Evolutionary conservation across 768 basidiomycete species (phyloP), one percentile per base, ranked within the genome.

Genomic region (Atractiella rhizophila): DNA sequence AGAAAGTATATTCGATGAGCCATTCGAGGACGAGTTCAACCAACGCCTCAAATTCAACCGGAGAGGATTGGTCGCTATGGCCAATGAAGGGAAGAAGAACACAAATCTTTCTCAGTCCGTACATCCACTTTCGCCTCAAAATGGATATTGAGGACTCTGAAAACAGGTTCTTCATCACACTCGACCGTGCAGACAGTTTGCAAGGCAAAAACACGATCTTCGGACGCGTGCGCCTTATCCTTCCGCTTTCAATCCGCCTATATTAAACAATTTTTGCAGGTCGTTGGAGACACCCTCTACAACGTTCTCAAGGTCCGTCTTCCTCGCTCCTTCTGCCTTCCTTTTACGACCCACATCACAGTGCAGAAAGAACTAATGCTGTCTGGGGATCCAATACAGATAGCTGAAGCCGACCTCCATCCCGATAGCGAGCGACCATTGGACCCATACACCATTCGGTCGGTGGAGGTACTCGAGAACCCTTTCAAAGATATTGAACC

Each of bases 401-500:
- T n/a, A n/a, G n/a, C n/a, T n/a, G n/a, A n/a, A n/a, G n/a, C n/a
- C n/a, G n/a, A n/a, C n/a, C 68, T 79, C 63, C 78, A 83, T 59
- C 63, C 82, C 28, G 76, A 68, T 50, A 65, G 65, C 31, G 77
- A 74, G 50, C 66, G 73, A 32, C 85, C 83, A 6, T 54, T 82
- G 43, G 86, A 85, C 49, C 83, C 91, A 2, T 85, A 88, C 0
- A 85, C 77, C 56, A 88, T 98, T 56, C 76, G 73, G 51, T 68
- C 68, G 2, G 66, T 88, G 23, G 70, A 73, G 9, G 77, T 98
- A 39, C 55, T 82, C 24, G 83, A 91, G 39, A 88, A 96, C 54
- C 88, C 91, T 0, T 94, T 91, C 56, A 70, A 75, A 40, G 86
- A 96, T 54, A 91, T 96, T 48, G 68, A 85, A 28, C 88, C 88